A percentile compares a stretch with the other conserved stretches of the same genome.
Evolutionary conservation across 371 early-diverging fungal species (phyloP).

Genomic region (Mortierella sp.): DNA sequence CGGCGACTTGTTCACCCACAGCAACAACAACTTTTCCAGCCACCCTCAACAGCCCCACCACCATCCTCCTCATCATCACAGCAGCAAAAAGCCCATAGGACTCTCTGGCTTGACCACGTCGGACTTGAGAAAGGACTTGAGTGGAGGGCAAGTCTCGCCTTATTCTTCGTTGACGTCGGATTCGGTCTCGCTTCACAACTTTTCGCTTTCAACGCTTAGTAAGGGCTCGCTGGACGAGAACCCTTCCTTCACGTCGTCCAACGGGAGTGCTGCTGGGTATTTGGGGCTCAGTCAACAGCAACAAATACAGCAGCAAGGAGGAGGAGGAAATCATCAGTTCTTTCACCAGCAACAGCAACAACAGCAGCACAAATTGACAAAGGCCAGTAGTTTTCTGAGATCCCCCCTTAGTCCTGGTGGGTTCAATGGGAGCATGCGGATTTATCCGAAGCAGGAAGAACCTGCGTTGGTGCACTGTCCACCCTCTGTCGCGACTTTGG

Average conservation of each 20-base stretch:
- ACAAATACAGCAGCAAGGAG: background rate
- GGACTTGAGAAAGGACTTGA: background rate
- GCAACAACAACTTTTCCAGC: background rate
- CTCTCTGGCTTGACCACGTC: conserved; percentile 8
- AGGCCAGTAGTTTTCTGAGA: conserved; percentile 33
- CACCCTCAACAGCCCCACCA: conserved; percentile 10
- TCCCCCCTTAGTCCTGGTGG: conserved; percentile 1
- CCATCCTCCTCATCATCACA: background rate
- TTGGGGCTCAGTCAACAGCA: conserved; percentile 7
- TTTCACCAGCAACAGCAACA: conserved; percentile 3
- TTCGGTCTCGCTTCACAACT: conserved; percentile 32
- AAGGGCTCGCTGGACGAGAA: conserved; percentile 43
- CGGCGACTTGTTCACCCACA: background rate
- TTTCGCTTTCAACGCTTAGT: conserved; percentile 37
- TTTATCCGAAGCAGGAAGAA: conserved; percentile 22
- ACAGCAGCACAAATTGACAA: background rate
- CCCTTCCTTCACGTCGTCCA: conserved; percentile 38
- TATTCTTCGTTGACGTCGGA: conserved; percentile 5
- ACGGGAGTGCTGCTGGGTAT: conserved; percentile 20
- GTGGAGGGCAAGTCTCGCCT: background rate
- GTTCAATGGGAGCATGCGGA: conserved; percentile 8
- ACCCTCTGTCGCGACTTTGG: conserved; percentile 24
- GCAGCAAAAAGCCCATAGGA: background rate
- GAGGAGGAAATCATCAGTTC: background rate
- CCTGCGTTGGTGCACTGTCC: conserved; percentile 39